Base-by-base conservation (phyloP, 768 basidiomycete species). In the Rhodotorula toruloides region DNA sequence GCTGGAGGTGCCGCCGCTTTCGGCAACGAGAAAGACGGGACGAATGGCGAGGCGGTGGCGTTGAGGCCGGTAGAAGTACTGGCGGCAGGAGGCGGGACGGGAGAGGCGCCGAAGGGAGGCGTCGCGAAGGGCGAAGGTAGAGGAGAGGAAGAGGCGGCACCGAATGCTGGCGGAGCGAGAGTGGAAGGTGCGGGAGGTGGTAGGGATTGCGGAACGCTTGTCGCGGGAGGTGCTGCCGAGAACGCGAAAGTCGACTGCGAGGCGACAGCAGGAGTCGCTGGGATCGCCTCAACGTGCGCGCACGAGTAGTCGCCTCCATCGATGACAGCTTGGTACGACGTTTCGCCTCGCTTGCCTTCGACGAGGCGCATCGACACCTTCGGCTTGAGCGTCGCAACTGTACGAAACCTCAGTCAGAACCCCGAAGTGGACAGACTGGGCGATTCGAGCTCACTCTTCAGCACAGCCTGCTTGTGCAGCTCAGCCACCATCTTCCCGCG, bases 251-350 rank as follows among this genome's bases (percentile, higher is more conserved):
- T 4, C 0, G 60, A n/a, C 5, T 78, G 75, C 79, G 67, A 73
- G 79, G 58, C 74, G 76, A 54, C 73, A 75, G 66, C 71, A 74
- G 54, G 74, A 74, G 77, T 74, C 75, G 70, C 60, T 56, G 76
- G 73, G 77, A 60, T n/a, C 7, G 53, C 7, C 4, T 54, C 29
- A 32, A 73, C 75, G 25, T 73, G 57, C 14, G 48, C 58, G 8
- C 70, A 13, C 32, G 37, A 8, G 14, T 69, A 63, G n/a, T 76
- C 73, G 1, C 65, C 21, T 21, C 77, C 78, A 57, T 78, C 77
- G 63, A 78, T 77, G 25, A 79, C 72, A 37, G 73, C 65, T 21
- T 64, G 72, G 53, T 76, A 76, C 4, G 73, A 60, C 1, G 70
- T 63, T 27, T 47, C 49, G 29, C 75, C 73, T 17, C 74, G 65